Percentiles rank a stretch among this genome's conserved stretches.
These are phyloP conservation scores for Teratosphaeria pseudoeucalypti DNA, from an alignment of 2,329 filamentous ascomycete genomes.

Conservation along the genomic window DNA sequence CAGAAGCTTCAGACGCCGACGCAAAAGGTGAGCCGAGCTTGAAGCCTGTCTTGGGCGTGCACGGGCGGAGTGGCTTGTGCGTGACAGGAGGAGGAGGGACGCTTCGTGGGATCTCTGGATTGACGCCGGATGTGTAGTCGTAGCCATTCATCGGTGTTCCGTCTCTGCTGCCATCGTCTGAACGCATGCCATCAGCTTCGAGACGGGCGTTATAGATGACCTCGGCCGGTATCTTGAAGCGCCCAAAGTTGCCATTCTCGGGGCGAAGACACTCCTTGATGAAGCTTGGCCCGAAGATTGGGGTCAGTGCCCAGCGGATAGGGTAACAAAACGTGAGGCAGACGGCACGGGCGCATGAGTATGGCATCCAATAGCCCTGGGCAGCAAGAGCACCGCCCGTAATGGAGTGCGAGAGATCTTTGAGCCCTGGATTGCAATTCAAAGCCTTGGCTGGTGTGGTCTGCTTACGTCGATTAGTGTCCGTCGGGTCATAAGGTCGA, in stretches of 20 bases:
- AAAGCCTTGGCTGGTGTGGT: constrained; percentile 77
- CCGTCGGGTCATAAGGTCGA: neutral
- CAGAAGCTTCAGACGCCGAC: constrained; percentile 6
- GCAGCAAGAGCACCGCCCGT: constrained; percentile 84
- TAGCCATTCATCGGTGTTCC: constrained; percentile 3
- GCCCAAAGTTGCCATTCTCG: constrained; percentile 47
- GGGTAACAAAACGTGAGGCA: constrained; percentile 81
- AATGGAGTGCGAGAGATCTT: constrained; percentile 86
- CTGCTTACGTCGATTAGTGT: constrained; percentile 36
- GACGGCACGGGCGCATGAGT: constrained; percentile 70
- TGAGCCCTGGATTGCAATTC: constrained; percentile 60
- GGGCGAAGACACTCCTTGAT: constrained; percentile 58
- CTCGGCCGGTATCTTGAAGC: constrained; percentile 31
- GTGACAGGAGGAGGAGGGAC: constrained; percentile 3
- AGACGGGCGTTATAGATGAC: constrained; percentile 28
- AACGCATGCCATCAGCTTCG: constrained; percentile 30
- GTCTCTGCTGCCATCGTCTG: constrained; percentile 7
- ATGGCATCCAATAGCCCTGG: constrained; percentile 98
- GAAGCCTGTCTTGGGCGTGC: constrained; percentile 12
- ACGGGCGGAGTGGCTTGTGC: constrained; percentile 4
- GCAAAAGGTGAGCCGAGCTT: constrained; percentile 17
- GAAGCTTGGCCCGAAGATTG: constrained; percentile 80
- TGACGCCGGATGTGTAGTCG: neutral
- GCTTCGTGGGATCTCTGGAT: constrained; percentile 12
- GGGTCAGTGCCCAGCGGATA: constrained; percentile 77